These are phyloP conservation scores for Zopfia rhizophila DNA, from an alignment of 2,329 filamentous ascomycete genomes.

Conservation along the genomic window DNA sequence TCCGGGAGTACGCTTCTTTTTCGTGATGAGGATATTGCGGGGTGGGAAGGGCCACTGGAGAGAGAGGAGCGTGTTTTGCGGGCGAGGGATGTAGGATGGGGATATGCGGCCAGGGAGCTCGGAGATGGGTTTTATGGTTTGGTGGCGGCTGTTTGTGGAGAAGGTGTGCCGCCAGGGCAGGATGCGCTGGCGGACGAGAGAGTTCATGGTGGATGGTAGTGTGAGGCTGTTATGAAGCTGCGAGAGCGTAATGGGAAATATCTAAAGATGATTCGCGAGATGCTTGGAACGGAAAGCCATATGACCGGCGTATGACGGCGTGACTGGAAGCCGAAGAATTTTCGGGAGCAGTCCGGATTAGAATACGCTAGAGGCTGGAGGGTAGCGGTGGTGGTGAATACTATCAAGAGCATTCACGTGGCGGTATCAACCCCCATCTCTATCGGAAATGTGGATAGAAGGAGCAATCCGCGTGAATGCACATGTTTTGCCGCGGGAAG, in stretches of 20 bases:
- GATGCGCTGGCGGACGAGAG: constrained; percentile 30
- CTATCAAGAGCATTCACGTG: too few relatives aligned
- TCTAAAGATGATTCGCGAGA: constrained; percentile 20
- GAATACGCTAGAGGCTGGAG: too few relatives aligned
- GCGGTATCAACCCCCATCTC: too few relatives aligned
- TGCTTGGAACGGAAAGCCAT: constrained; percentile 24
- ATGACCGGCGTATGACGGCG: constrained; percentile 4
- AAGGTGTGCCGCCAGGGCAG: constrained; percentile 42
- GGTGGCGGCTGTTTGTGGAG: constrained; percentile 34
- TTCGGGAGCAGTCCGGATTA: too few relatives aligned
- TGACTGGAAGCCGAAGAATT: background rate
- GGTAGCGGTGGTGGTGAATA: too few relatives aligned
- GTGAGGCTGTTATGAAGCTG: constrained; percentile 1
- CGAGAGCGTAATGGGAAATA: constrained; percentile 9
- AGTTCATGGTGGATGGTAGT: constrained; percentile 28
- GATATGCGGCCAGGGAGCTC: constrained; percentile 47
- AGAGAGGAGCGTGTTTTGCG: constrained; percentile 69
- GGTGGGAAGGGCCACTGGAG: constrained; percentile 75
- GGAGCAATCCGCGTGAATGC: too few relatives aligned
- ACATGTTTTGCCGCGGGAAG: too few relatives aligned
- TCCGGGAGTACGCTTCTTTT: constrained; percentile 69
- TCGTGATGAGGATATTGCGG: constrained; percentile 74
- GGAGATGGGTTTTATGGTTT: constrained; percentile 39
- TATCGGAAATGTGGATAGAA: too few relatives aligned
- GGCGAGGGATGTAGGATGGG: constrained; percentile 61